Evolutionary conservation across 2,329 filamentous ascomycete species (phyloP), one percentile per base, ranked within the genome.

Genomic region (Epichloe glyceriae): DNA sequence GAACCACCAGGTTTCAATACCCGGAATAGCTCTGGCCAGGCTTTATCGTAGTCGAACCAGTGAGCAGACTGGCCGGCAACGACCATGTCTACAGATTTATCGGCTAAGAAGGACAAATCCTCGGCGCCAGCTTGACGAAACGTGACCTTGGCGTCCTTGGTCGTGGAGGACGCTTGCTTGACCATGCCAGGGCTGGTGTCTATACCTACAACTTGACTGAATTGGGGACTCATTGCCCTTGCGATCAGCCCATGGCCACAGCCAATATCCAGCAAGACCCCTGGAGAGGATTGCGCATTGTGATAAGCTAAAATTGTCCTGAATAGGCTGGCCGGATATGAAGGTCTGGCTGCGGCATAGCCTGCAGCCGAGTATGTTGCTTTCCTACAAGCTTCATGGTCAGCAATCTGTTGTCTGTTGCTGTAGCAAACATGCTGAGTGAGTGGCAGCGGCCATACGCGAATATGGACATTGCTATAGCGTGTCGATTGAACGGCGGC

Each of bases 101-200:
- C 71, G 0, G 61, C 49, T 2, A 83, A 51, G 54, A 76, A 79
- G 0, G 64, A 63, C 3, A 82, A 62, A 49, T 76, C 68, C 58
- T 85, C 80, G 1, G 78, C 77, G 2, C 65, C 63, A 5, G 72
- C 74, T 53, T 74, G 67, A 2, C 62, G 68, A 57, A 78, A 80
- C 0, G 64, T 62, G 50, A 82, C 69, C 46, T 74, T 75, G 5
- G 65, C 51, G 33, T 66, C 60, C 5, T 59, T 50, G 0, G 71
- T 73, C 43, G 67, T 70, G 12, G 66, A 57, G 12, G 61, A 58
- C 5, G 76, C 76, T 58, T 79, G 73, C 44, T 66, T 60, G 20
- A 80, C 66, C 80, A 84, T 84, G 53, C 70, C 71, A 0, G 68
- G 57, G 15, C 78, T 80, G 1, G 77, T 78, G 60, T 85, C 79